A percentile compares a stretch with the other conserved stretches of the same genome.
Evolutionary conservation across 495 filamentous ascomycete genomes (phyloP).

Genomic region (Neurospora discreta): DNA sequence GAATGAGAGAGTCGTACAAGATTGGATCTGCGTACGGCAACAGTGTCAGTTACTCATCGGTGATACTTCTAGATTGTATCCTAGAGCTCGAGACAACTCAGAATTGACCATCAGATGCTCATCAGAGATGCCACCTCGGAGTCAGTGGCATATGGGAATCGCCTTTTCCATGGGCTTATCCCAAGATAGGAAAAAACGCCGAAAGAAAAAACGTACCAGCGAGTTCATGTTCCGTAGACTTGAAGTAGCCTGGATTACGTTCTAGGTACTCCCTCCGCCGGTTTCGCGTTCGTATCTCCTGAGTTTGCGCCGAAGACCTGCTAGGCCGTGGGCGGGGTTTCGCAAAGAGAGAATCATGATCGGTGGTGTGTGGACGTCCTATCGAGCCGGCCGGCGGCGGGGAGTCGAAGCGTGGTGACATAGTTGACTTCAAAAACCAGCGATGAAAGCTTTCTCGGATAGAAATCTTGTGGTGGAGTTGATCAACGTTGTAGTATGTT

Average conservation of each 20-base stretch:
- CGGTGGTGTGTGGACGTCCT: neutral
- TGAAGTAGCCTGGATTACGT: slow-evolving; percentile 29
- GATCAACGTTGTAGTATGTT: neutral
- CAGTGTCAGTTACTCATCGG: neutral
- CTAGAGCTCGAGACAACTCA: neutral
- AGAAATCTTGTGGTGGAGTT: neutral
- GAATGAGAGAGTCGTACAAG: slow-evolving; percentile 68
- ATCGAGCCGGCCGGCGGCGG: slow-evolving; percentile 5
- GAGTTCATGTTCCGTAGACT: slow-evolving; percentile 32
- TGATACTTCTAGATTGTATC: neutral
- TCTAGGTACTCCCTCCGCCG: slow-evolving; percentile 33
- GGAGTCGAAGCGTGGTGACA: slow-evolving; percentile 13
- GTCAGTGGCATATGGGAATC: neutral
- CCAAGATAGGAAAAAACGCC: neutral
- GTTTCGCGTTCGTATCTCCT: slow-evolving; percentile 29
- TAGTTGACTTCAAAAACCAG: neutral
- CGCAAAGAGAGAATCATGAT: slow-evolving; percentile 1
- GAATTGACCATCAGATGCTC: neutral
- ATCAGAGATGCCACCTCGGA: neutral
- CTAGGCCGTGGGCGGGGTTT: slow-evolving; percentile 29
- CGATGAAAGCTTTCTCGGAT: neutral
- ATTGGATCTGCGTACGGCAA: slow-evolving; percentile 49
- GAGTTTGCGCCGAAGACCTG: slow-evolving; percentile 19
- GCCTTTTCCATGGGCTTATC: neutral
- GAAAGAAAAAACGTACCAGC: slow-evolving; percentile 21